Conservation (phyloP, 2,329 filamentous ascomycete genomes). For the Verticillium dahliae region DNA sequence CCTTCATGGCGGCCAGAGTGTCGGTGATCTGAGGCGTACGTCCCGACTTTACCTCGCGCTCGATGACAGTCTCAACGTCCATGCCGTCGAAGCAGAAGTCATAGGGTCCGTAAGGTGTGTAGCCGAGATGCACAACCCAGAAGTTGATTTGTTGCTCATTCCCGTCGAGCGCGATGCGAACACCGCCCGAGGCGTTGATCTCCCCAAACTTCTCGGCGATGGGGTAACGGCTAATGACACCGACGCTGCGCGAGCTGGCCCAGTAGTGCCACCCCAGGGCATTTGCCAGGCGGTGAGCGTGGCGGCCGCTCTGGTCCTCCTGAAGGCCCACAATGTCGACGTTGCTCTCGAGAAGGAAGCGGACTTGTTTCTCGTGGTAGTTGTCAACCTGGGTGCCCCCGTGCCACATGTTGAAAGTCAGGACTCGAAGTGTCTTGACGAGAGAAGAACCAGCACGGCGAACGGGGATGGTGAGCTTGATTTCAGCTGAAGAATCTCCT, state of each 20-base stretch:
- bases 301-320: slow-evolving; percentile 22
- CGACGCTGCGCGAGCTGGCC: slow-evolving; percentile 22
- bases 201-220: slow-evolving; percentile 21
- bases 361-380: slow-evolving; percentile 31
- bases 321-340: slow-evolving; percentile 31
- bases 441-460: slow-evolving; percentile 16
- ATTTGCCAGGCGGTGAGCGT: slow-evolving; percentile 24
- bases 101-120: slow-evolving; percentile 34
- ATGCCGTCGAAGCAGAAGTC: slow-evolving; percentile 32
- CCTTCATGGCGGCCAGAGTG: slow-evolving; percentile 24
- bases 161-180: slow-evolving; percentile 27
- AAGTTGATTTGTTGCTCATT: slow-evolving; percentile 22
- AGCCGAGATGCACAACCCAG: slow-evolving; percentile 28
- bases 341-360: slow-evolving; percentile 22
- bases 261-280: slow-evolving; percentile 32
- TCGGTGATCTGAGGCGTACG: slow-evolving; percentile 30
- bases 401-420: slow-evolving; percentile 33
- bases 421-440: slow-evolving; percentile 24
- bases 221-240: slow-evolving; percentile 31
- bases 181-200: slow-evolving; percentile 20
- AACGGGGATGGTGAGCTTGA: slow-evolving; percentile 26
- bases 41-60: slow-evolving; percentile 25
- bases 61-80: slow-evolving; percentile 22
- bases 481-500: slow-evolving; percentile 16
- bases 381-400: slow-evolving; percentile 26